Percentiles rank a stretch among this genome's conserved stretches.
Conservation (phyloP, 2,329 filamentous ascomycete species). For the Chrysoporthe deuterocubensis region DNA sequence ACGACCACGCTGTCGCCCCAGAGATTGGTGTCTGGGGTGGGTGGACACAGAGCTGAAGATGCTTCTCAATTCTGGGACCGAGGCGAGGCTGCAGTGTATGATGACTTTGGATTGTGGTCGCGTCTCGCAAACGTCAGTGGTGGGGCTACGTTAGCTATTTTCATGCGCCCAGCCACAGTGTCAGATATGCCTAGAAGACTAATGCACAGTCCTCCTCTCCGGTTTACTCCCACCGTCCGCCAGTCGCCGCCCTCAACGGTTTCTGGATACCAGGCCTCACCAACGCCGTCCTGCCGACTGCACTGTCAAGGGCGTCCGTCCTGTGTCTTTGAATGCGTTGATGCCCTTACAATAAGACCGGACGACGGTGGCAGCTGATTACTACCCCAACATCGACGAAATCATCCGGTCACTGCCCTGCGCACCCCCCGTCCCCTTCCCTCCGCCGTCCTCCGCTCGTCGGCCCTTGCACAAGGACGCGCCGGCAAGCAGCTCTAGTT, state of each 20-base stretch:
- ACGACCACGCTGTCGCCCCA: not conserved
- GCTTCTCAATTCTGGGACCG: not conserved
- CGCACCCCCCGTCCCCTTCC: not conserved
- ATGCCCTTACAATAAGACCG: not conserved
- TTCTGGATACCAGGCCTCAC: not conserved
- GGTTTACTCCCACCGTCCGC: not conserved
- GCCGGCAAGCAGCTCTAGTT: not conserved
- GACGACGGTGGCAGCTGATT: slow-evolving; percentile 15
- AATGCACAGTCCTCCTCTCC: slow-evolving; percentile 13
- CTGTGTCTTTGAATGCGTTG: not conserved
- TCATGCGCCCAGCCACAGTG: slow-evolving; percentile 16
- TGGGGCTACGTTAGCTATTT: slow-evolving; percentile 17
- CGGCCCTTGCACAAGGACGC: not conserved
- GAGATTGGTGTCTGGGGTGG: not conserved
- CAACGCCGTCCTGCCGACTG: slow-evolving; percentile 1
- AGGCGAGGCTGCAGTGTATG: not conserved
- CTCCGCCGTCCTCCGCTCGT: slow-evolving; percentile 23
- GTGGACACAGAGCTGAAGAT: not conserved
- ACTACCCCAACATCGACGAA: not conserved
- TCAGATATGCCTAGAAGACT: not conserved
- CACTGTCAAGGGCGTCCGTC: slow-evolving; percentile 1
- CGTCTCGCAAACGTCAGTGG: slow-evolving; percentile 2
- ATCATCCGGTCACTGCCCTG: not conserved
- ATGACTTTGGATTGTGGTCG: not conserved
- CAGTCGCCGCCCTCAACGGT: not conserved